Evolutionary conservation across 805 yeast species (phyloP), one percentile per base, ranked within the genome.

Genomic region (Hanseniaspora guilliermondii): DNA sequence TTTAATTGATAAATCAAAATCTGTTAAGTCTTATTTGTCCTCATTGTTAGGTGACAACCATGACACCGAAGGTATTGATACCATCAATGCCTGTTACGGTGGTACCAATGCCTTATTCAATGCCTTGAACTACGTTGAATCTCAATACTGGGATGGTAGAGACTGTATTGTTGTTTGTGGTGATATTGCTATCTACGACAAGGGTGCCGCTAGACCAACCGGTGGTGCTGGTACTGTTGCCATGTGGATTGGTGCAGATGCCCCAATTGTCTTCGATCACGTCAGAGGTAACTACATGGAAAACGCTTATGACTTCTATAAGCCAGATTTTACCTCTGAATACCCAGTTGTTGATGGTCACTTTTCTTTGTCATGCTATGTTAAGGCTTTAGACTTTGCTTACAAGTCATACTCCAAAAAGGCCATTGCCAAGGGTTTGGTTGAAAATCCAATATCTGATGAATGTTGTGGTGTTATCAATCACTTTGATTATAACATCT

Each of bases 141-240:
- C 96, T 33, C 80, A 87, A 30, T 77, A 91, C 44, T 93, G 98
- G 98, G 98, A 93, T 66, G 98, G 98, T 59, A 82, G 97, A 70
- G 88, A 91, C 65, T 97, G 97, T 55, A 79, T 93, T 64, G 98
- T 91, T 55, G 96, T 91, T 22, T 82, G 93, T 67, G 97, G 97
- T 71, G 98, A 93, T 72, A 93, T 93, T 70, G 98, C 98, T 66
- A 83, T 93, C 62, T 93, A 93, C 72, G 88, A 89, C 64, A 80
- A 89, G 73, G 98, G 98, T 68, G 84, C 95, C 38, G 98, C 98
- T 56, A 84, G 98, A 77, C 98, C 98, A 66, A 93, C 98, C 53
- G 98, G 98, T 70, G 98, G 98, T 75, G 97, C 95, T 54, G 98
- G 98, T 68, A 77, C 94, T 47, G 94, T 91, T 57, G 98, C 98